phyloP scores from a whole-genome alignment of 2,329 filamentous ascomycete species.

The Drechslerella coelobrocha region DNA sequence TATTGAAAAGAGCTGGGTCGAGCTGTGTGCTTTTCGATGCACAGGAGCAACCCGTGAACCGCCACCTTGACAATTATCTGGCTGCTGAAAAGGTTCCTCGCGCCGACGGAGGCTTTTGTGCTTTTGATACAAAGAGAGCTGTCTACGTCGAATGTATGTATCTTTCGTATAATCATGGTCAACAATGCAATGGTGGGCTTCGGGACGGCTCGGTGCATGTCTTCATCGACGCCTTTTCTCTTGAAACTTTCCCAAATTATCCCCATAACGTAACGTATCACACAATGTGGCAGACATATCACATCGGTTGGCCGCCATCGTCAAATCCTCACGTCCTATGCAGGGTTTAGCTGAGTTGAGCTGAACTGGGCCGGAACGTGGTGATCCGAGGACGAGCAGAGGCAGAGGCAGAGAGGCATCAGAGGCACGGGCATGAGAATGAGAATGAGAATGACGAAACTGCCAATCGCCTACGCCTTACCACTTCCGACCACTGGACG shows the following conservation, averaged over 20 bases:
- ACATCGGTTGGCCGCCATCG: no score
- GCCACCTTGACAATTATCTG: conserved; percentile 1
- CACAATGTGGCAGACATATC: no score
- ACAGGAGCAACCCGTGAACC: conserved; percentile 20
- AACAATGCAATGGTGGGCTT: neutral
- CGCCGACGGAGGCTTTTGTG: conserved; percentile 24
- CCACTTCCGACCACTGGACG: conserved; percentile 1
- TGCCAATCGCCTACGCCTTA: conserved; percentile 3
- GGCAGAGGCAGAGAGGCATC: no score
- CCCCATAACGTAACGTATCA: no score
- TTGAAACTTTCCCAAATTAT: conserved; percentile 35
- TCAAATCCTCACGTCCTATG: no score
- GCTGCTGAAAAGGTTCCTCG: conserved; percentile 25
- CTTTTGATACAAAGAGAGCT: neutral
- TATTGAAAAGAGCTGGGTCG: no score
- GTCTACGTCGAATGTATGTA: neutral
- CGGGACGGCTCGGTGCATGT: conserved; percentile 6
- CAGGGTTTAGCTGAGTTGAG: no score
- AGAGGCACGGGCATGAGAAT: no score
- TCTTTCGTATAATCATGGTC: no score
- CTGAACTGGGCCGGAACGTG: no score
- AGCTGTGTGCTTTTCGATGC: neutral
- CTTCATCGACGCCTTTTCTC: conserved; percentile 23
- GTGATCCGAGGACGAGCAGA: no score
- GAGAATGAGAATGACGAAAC: no score